Base-by-base conservation (phyloP, 164 flowering plant genomes). In the Dillenia suffruticosa region DNA sequence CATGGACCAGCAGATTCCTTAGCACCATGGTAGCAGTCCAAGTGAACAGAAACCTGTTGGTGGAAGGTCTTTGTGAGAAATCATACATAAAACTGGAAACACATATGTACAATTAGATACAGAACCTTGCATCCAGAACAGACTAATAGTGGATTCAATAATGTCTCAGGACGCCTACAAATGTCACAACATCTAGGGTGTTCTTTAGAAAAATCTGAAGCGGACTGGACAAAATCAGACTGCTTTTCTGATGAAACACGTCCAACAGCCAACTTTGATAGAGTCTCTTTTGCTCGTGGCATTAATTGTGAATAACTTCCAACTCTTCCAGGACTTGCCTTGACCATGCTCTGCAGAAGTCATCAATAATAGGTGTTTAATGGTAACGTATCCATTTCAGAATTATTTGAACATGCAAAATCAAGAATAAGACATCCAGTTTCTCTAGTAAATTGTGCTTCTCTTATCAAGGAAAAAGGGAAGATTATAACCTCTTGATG, bases 41-140 rank as follows among this genome's bases (percentile, higher is more conserved):
- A 69, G 74, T 95, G 99, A 73, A 95, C 97, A 1, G 88, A 76
- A 70, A 91, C 97, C 99, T 95, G 89, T 52, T 26, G 49, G 22
- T 10, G 51, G 2, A 70, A 59, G 48, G 16, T 40, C n/a, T 26
- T 15, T 24, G 43, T 61, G 16, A 63, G 63, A 63, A 57, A 16
- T 44, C 48, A 56, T 55, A 26, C 15, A 17, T n/a, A 56, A 40
- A 52, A 8, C 32, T 19, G 46, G 8, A 51, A 46, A 32, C 6
- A 6, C 1, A 12, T 2, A 40, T 16, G 7, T 32, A 46, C 8
- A 7, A 14, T 49, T 7, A 9, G 59, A 14, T 46, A 49, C 12
- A 62, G n/a, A 70, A 95, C 99, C 99, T 95, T 95, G 90, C 99
- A 95, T 65, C 78, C 77, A 47, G 82, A 77, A 72, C 99, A 95